Conservation (phyloP, 352 stramenopile species). For the Globisporangium abappressorium region DNA sequence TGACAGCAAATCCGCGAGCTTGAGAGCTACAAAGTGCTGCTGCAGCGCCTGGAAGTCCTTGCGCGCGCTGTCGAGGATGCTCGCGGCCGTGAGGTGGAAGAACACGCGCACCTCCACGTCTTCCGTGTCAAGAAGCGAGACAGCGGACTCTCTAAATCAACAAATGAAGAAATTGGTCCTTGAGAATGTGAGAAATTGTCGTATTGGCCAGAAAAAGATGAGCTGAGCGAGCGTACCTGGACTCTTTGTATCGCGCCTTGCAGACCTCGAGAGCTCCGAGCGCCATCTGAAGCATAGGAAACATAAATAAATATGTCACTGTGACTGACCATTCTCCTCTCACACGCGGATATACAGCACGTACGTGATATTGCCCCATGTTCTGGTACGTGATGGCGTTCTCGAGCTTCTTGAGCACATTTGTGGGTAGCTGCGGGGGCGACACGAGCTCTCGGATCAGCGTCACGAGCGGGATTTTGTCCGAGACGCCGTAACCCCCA, state of each 20-base stretch:
- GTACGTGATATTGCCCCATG: constrained; percentile 53
- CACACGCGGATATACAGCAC: constrained; percentile 4
- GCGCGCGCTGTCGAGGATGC: constrained; percentile 51
- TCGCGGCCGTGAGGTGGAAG: constrained; percentile 47
- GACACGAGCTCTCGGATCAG: constrained; percentile 61
- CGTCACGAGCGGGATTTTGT: constrained; percentile 35
- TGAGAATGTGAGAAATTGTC: background rate
- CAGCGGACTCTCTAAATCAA: background rate
- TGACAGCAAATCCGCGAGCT: constrained; percentile 29
- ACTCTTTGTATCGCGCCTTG: constrained; percentile 31
- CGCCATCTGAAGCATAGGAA: constrained; percentile 43
- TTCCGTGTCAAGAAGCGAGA: constrained; percentile 1
- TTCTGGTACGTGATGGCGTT: constrained; percentile 67
- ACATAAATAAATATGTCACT: background rate
- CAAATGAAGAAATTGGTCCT: background rate
- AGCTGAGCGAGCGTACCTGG: constrained; percentile 16
- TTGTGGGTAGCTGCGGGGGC: constrained; percentile 35
- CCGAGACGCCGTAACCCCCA: constrained; percentile 9
- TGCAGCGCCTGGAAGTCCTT: constrained; percentile 44
- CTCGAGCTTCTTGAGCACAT: constrained; percentile 48
- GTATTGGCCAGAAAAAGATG: background rate
- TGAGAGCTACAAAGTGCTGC: constrained; percentile 54
- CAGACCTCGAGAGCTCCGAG: constrained; percentile 47
- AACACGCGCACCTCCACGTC: constrained; percentile 47
- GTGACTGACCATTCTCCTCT: too few relatives aligned